Evolutionary conservation across 352 stramenopile species (phyloP).

Genomic region (Aphanomyces invadans): DNA sequence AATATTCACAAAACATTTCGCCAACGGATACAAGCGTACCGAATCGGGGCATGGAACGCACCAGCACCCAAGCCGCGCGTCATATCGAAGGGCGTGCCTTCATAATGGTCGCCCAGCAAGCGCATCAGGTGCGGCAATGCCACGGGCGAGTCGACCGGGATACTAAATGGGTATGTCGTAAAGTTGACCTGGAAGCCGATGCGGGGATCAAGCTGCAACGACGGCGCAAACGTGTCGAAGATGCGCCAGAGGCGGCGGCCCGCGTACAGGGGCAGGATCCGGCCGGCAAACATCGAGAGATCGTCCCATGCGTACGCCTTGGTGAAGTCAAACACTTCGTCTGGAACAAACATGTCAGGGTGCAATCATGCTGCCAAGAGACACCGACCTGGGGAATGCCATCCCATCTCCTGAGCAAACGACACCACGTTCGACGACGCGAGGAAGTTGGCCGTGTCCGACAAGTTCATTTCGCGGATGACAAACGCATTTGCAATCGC

Average conservation of each 20-base stretch:
- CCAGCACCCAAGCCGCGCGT: slow-evolving; percentile 76
- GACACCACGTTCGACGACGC: slow-evolving; percentile 81
- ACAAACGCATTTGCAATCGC: slow-evolving; percentile 90
- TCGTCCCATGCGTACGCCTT: slow-evolving; percentile 39
- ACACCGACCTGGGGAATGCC: slow-evolving; percentile 63
- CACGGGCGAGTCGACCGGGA: slow-evolving; percentile 63
- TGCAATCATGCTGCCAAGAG: slow-evolving; percentile 54
- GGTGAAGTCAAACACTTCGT: slow-evolving; percentile 58
- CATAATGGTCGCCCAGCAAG: slow-evolving; percentile 85
- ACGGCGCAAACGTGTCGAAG: slow-evolving; percentile 71
- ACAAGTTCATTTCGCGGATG: slow-evolving; percentile 83
- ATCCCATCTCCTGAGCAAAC: slow-evolving; percentile 78
- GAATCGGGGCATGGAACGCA: slow-evolving; percentile 84
- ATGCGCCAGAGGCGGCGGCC: slow-evolving; percentile 86
- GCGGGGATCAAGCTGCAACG: slow-evolving; percentile 61
- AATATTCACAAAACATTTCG: too few species aligned
- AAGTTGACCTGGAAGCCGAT: slow-evolving; percentile 64
- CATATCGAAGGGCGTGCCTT: slow-evolving; percentile 86
- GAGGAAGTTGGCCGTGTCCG: slow-evolving; percentile 76
- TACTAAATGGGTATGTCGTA: slow-evolving; percentile 83
- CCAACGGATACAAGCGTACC: too few species aligned
- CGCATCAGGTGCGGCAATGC: slow-evolving; percentile 64
- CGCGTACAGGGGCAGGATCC: slow-evolving; percentile 57
- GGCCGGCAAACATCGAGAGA: slow-evolving; percentile 42
- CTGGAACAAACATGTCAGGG: slow-evolving; percentile 28